phyloP scores from a whole-genome alignment of 305 asterid genomes.

The Fraxinus nigra region DNA sequence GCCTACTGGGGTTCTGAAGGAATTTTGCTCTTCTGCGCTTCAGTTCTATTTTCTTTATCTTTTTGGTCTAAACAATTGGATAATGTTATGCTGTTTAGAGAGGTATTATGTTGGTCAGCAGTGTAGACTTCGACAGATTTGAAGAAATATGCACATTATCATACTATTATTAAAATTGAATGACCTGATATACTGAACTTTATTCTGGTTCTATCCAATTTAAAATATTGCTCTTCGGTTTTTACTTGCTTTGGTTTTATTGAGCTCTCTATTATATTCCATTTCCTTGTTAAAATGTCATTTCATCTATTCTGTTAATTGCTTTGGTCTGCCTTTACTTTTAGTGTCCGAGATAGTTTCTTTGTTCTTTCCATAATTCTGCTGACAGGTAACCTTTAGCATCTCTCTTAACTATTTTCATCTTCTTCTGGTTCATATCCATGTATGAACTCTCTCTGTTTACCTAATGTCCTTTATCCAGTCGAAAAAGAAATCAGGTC shows the following conservation, averaged over 20 bases:
- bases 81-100: background rate
- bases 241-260: background rate
- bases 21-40: background rate
- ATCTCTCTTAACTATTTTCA: background rate
- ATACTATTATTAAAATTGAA: background rate
- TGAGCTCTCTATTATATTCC: background rate
- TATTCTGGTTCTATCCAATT: background rate
- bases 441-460: background rate
- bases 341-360: background rate
- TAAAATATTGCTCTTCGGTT: background rate
- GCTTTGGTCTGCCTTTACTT: background rate
- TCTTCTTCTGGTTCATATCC: background rate
- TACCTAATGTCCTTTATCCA: background rate
- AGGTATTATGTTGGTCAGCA: background rate
- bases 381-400: background rate
- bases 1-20: background rate
- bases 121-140: background rate
- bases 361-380: background rate
- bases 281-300: background rate
- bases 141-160: background rate
- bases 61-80: background rate
- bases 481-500: background rate
- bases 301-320: background rate
- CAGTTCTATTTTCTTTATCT: background rate
- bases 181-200: background rate